Conservation (phyloP, 768 basidiomycete genomes). For the Suillus tomentosus region DNA sequence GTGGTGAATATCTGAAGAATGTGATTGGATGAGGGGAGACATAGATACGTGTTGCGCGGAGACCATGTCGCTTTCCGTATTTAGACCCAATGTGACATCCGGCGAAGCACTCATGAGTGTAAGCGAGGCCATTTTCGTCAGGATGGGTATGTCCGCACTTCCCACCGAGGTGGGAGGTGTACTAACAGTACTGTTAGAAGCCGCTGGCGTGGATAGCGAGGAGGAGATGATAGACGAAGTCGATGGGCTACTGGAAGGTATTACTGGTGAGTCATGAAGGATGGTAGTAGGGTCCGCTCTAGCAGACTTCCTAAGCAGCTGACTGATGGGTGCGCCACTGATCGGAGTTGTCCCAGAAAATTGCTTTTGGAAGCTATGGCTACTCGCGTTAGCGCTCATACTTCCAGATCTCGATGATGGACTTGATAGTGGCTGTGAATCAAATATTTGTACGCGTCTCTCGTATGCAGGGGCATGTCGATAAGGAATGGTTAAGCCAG, state of each 20-base stretch:
- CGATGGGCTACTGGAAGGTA: conserved; percentile 40
- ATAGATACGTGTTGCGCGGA: conserved; percentile 12
- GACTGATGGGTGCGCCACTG: conserved; percentile 28
- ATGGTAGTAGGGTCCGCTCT: conserved; percentile 10
- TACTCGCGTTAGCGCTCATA: conserved; percentile 32
- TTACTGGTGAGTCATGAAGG: conserved; percentile 17
- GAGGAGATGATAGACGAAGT: conserved; percentile 44
- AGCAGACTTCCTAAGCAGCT: conserved; percentile 15
- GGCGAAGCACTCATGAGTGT: conserved; percentile 16
- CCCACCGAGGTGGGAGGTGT: conserved; percentile 57
- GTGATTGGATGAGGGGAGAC: conserved; percentile 30
- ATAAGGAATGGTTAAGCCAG: conserved; percentile 62
- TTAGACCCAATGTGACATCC: neutral
- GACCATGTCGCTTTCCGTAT: neutral
- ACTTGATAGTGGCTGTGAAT: conserved; percentile 77
- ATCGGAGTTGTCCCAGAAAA: conserved; percentile 16
- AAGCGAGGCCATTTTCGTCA: conserved; percentile 32
- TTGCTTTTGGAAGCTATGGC: conserved; percentile 21
- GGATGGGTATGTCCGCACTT: conserved; percentile 41
- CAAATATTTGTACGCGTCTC: conserved; percentile 78
- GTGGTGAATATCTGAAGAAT: conserved; percentile 23
- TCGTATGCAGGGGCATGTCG: conserved; percentile 47
- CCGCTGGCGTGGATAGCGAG: conserved; percentile 45
- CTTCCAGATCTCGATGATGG: conserved; percentile 38
- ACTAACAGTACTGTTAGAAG: conserved; percentile 45